Base-by-base conservation (phyloP, 75 land plant genomes). In the Cryptomeria japonica region DNA sequence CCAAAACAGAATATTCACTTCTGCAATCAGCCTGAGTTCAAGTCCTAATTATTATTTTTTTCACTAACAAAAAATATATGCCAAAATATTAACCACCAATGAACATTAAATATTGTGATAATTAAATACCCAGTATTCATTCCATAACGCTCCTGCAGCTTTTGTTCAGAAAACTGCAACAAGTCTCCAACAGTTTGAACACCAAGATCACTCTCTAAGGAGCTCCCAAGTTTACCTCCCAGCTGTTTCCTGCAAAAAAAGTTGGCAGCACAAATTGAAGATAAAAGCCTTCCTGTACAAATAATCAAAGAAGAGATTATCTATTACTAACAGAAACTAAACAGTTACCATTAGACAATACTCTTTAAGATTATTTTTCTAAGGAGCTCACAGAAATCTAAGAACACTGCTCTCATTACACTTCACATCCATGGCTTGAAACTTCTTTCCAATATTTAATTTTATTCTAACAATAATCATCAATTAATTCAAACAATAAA, bases 161-260 rank as follows among this genome's bases (percentile, higher is more conserved):
- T 97, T 56, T 77, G 86, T 92, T 93, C 94, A 68, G 99, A 89
- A 89, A 91, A 97, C 68, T 95, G 93, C 96, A 97, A 87, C 83
- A 98, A 90, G 89, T 98, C 99, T 46, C 96, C 99, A 85, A 95
- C 95, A 38, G 94, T 92, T 39, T 92, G 90, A 51, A 97, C 93
- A 87, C 96, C 94, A 90, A 98, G 91, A 83, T 98, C 99, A 85
- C 19, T 89, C 91, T 96, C 92, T 64, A 98, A 90, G 8, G 97
- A 94, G 83, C 89, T 88, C 32, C 99, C 99, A 55, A 98, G 96
- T 91, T 98, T 97, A 47, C 99, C 99, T 76, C 99, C 99, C 51
- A 97, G 93, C 68, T 97, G 95, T 88, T 95, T 95, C 94, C 98
- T 97, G 87, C 25, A 87, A 36, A 53, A 56, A 55, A 4, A 80